Evolutionary conservation across 768 basidiomycete species (phyloP), one percentile per base, ranked within the genome.

Genomic region (Auricularia sp.): DNA sequence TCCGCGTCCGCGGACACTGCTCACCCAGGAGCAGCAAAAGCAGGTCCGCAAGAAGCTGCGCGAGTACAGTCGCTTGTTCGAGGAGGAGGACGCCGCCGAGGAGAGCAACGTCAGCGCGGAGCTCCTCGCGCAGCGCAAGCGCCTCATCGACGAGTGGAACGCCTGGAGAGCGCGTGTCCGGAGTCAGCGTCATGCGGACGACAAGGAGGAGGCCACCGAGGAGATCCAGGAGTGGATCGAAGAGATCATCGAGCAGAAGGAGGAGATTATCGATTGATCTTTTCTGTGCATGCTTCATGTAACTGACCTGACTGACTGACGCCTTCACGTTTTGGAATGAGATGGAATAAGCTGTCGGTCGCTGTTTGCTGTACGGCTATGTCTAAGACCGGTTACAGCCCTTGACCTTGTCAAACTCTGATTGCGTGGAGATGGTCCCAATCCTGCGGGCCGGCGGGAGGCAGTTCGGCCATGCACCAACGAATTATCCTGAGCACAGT

Each of bases 71-170:
- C 85, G 92, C 13, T 77, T 81, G 39, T 99, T 98, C 75, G 97
- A 99, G 63, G 96, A 98, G 77, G 94, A 97, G 71, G 97, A 98
- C 74, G 93, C 94, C 33, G 86, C 90, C 21, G 94, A 98, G 74
- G 94, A 96, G 77, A 93, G 88, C 75, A 91, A 89, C 70, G 92
- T 95, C 70, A 94, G 89, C 68, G 94, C 94, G 3, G 97, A 98
- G 77, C 84, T 97, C 33, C 83, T 95, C 69, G 92, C 93, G 18
- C 86, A 87, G 68, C 84, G 97, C 66, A 91, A 92, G 75, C 84
- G 97, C 59, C 82, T 98, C 63, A 89, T 98, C 70, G 92, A 97
- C 72, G 97, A 99, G 77, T 99, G 97, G 97, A 97, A 99, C 76
- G 92, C 96, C 54, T 98, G 97, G 97, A 85, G 96, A 62, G 70